Conservation (phyloP, 345 rosid genomes). For the Gossypium bickii region DNA sequence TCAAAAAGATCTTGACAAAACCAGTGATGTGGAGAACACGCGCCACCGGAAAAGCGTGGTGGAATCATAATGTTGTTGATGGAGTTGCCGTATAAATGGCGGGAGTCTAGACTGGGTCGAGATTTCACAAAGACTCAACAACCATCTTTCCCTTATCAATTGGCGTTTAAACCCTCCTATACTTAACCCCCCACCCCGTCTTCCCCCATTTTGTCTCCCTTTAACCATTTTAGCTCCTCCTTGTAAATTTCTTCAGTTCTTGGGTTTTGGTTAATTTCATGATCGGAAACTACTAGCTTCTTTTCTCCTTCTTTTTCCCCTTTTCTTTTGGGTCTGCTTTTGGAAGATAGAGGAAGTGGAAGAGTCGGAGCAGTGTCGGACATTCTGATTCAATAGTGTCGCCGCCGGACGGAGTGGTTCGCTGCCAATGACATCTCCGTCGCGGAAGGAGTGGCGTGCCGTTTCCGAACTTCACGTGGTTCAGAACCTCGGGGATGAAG, state of each 20-base stretch:
- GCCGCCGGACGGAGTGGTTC: slow-evolving; percentile 67
- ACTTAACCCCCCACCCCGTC: slow-evolving; percentile 12
- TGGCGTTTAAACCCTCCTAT: slow-evolving; percentile 21
- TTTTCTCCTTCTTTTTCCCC: not conserved
- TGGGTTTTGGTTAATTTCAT: slow-evolving; percentile 22
- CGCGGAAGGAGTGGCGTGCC: slow-evolving; percentile 94
- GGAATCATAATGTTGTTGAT: not conserved
- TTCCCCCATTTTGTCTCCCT: not conserved
- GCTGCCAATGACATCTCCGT: slow-evolving; percentile 44
- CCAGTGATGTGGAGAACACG: not conserved
- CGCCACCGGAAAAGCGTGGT: slow-evolving; percentile 1
- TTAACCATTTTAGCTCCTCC: slow-evolving; percentile 2
- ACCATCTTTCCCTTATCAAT: slow-evolving; percentile 14
- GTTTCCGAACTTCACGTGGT: slow-evolving; percentile 67
- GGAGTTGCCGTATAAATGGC: slow-evolving; percentile 4
- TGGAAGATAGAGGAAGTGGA: slow-evolving; percentile 16
- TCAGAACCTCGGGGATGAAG: slow-evolving; percentile 55
- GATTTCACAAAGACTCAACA: not conserved
- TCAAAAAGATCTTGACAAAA: not conserved
- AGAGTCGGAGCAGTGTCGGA: slow-evolving; percentile 24
- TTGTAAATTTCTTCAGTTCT: slow-evolving; percentile 16
- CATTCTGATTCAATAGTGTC: slow-evolving; percentile 38
- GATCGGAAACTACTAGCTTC: slow-evolving; percentile 28
- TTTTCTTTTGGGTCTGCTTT: not conserved
- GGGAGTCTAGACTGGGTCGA: not conserved